phyloP scores from a whole-genome alignment of 2,329 filamentous ascomycete species.

The Microcyclospora pomicola region DNA sequence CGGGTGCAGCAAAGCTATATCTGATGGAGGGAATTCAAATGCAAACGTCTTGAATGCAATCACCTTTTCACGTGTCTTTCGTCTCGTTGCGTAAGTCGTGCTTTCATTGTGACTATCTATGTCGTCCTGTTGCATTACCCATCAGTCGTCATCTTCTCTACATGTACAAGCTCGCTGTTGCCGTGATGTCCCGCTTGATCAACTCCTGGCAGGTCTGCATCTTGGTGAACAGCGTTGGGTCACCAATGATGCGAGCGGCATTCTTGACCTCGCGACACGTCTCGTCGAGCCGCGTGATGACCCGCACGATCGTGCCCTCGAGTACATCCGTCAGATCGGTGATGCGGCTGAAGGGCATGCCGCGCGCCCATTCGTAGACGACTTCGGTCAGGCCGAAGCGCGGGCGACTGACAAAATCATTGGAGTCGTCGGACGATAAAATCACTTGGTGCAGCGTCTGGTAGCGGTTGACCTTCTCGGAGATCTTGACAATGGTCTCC shows the following conservation, averaged over 20 bases:
- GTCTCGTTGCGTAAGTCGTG: no score
- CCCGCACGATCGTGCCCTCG: conserved; percentile 91
- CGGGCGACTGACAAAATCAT: conserved; percentile 77
- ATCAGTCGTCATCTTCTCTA: conserved; percentile 25
- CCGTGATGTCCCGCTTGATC: conserved; percentile 92
- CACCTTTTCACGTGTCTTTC: no score
- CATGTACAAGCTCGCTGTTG: conserved; percentile 80
- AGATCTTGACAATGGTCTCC: conserved; percentile 74
- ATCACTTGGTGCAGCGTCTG: conserved; percentile 90
- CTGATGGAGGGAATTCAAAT: no score
- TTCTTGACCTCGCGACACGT: conserved; percentile 97
- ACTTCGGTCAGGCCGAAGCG: conserved; percentile 93
- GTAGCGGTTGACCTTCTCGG: conserved; percentile 80
- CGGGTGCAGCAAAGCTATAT: no score
- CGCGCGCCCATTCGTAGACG: conserved; percentile 94
- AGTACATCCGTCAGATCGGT: conserved; percentile 91
- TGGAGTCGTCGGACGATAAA: conserved; percentile 74
- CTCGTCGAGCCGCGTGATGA: conserved; percentile 87
- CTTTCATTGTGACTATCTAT: no score
- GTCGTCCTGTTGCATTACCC: no score
- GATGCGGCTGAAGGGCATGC: conserved; percentile 97
- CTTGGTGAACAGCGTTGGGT: conserved; percentile 84
- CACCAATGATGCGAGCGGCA: conserved; percentile 85
- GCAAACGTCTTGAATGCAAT: no score
- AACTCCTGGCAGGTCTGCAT: conserved; percentile 96